Evolutionary conservation across 1,284 basidiomycete genomes (phyloP).

Genomic region (Apiotrichum domesticum): DNA sequence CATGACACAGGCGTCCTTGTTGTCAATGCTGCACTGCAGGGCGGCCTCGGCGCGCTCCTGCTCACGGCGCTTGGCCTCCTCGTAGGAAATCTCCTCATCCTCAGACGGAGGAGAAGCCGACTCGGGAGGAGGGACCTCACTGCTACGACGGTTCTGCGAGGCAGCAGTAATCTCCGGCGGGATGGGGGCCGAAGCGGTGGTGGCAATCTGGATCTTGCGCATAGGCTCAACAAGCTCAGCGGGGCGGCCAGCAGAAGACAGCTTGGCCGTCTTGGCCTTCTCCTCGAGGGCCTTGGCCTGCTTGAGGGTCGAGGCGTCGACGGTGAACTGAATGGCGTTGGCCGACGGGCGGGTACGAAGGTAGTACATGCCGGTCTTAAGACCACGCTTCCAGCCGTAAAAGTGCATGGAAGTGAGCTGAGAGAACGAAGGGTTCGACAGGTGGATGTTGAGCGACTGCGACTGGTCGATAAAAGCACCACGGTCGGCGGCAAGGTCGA

Average conservation of each 20-base stretch:
- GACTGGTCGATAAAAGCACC: conserved; percentile 98
- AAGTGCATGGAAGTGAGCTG: conserved; percentile 99
- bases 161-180: conserved; percentile 22
- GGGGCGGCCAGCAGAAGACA: conserved; percentile 1
- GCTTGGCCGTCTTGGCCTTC: conserved; percentile 47
- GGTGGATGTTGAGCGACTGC: conserved; percentile 79
- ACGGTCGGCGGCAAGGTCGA: conserved; percentile 96
- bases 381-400: conserved; percentile 98
- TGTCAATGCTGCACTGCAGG: conserved; percentile 48
- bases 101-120: conserved; percentile 36
- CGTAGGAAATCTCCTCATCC: conserved; percentile 48
- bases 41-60: conserved; percentile 48
- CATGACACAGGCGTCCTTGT: conserved; percentile 49
- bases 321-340: conserved; percentile 96
- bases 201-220: conserved; percentile 39
- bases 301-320: conserved; percentile 75
- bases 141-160: conserved; percentile 15
- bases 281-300: conserved; percentile 19
- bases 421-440: conserved; percentile 86
- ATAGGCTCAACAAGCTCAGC: conserved; percentile 32
- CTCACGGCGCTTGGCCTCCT: conserved; percentile 47
- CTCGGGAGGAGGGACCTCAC: conserved; percentile 12
- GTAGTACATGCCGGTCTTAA: conserved; percentile 97
- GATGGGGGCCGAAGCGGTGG: conserved; percentile 28
- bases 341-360: conserved; percentile 90